Conservation (phyloP, 1,284 basidiomycete genomes). For the Heterobasidion occidentale region DNA sequence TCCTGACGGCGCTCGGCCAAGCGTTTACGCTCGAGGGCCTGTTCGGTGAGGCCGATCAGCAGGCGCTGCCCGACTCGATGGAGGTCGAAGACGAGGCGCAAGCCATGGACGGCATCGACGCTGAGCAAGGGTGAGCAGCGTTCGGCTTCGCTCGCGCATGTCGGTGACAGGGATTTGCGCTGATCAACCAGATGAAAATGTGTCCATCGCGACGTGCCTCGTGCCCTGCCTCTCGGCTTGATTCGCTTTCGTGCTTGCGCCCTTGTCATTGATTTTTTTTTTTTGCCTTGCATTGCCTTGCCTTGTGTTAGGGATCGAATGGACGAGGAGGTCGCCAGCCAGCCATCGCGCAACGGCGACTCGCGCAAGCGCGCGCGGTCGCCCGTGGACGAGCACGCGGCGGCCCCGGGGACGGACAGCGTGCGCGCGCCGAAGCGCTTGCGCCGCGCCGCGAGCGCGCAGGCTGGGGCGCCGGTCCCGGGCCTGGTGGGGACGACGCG, state of each 20-base stretch:
- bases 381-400: neutral
- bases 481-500: neutral
- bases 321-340: neutral
- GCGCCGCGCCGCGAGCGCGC: conserved; percentile 4
- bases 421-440: conserved; percentile 7
- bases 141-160: neutral
- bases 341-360: neutral
- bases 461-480: neutral
- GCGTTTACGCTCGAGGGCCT: conserved; percentile 72
- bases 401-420: neutral
- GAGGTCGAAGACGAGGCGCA: neutral
- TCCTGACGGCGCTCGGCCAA: conserved; percentile 55
- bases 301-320: neutral
- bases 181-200: neutral
- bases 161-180: neutral
- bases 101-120: neutral
- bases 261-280: neutral
- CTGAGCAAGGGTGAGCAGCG: conserved; percentile 1
- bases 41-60: conserved; percentile 63
- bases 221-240: neutral
- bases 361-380: conserved; percentile 6
- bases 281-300: neutral
- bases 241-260: neutral
- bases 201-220: neutral
- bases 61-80: conserved; percentile 2